phyloP scores from a whole-genome alignment of 2,329 filamentous ascomycete genomes.

The Colletotrichum chrysophilum region DNA sequence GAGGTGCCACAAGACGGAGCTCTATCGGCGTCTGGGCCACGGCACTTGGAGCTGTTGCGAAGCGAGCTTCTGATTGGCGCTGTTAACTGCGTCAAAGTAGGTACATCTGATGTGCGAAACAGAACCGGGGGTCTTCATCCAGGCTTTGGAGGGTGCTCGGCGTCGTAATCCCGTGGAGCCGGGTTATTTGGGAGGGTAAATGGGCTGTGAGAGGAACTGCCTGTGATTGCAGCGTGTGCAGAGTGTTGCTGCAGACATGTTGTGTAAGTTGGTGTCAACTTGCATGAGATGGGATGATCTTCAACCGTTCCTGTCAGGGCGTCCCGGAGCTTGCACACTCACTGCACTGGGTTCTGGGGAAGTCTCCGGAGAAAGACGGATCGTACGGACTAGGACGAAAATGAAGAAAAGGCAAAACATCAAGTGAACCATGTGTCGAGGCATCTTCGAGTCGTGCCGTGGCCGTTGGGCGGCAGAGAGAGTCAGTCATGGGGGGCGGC shows the following conservation, averaged over 20 bases:
- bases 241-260: background rate
- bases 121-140: background rate
- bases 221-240: background rate
- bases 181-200: background rate
- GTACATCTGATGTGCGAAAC: slow-evolving; percentile 9
- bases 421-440: slow-evolving; percentile 1
- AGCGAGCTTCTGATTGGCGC: slow-evolving; percentile 16
- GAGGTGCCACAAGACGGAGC: background rate
- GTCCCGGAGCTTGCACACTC: background rate
- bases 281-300: slow-evolving; percentile 1
- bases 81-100: background rate
- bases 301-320: background rate
- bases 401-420: background rate
- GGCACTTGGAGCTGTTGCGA: background rate
- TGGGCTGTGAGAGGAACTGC: background rate
- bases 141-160: background rate
- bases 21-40: background rate
- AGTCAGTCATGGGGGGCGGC: slow-evolving; percentile 17
- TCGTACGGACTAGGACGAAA: background rate
- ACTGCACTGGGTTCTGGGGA: background rate
- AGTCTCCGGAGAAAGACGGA: background rate
- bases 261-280: background rate
- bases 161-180: background rate
- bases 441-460: background rate
- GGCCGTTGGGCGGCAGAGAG: slow-evolving; percentile 1